A percentile compares a stretch with the other conserved stretches of the same genome.
phyloP scores from a whole-genome alignment of 2,329 filamentous ascomycete species.

The Ceratocystis variospora region DNA sequence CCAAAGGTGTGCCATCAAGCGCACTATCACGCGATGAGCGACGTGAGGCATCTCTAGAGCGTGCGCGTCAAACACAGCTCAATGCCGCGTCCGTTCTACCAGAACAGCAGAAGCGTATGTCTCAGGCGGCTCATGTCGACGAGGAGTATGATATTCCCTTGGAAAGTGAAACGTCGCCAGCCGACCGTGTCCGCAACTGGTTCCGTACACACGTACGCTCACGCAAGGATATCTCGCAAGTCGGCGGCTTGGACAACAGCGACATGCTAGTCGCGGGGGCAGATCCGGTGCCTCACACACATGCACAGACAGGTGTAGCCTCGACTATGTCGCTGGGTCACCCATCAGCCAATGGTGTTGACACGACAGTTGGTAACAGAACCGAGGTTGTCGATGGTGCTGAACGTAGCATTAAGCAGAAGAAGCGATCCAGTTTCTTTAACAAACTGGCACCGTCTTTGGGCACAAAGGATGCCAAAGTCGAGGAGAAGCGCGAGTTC shows the following conservation, averaged over 20 bases:
- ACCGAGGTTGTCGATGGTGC: neutral
- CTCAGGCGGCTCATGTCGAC: neutral
- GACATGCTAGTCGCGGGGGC: slow-evolving; percentile 12
- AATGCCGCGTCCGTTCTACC: slow-evolving; percentile 1
- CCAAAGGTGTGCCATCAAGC: slow-evolving; percentile 1
- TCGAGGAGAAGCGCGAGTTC: slow-evolving; percentile 15
- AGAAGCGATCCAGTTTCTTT: slow-evolving; percentile 15
- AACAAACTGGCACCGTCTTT: slow-evolving; percentile 8
- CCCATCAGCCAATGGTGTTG: neutral
- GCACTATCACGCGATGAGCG: slow-evolving; percentile 8
- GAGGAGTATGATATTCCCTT: slow-evolving; percentile 9
- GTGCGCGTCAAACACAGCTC: slow-evolving; percentile 9
- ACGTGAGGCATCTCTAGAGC: slow-evolving; percentile 12
- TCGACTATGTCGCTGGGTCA: neutral
- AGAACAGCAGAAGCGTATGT: neutral
- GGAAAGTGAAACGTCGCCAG: slow-evolving; percentile 9
- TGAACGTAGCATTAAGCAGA: slow-evolving; percentile 4
- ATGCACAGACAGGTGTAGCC: neutral
- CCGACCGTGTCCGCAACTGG: slow-evolving; percentile 16
- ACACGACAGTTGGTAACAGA: neutral
- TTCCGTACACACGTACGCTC: slow-evolving; percentile 12
- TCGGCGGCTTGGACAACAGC: slow-evolving; percentile 12
- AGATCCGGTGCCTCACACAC: slow-evolving; percentile 2
- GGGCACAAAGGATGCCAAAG: slow-evolving; percentile 5
- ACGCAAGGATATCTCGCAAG: slow-evolving; percentile 13